Conservation (phyloP, 129 eudicot species). For the Centella asiatica region DNA sequence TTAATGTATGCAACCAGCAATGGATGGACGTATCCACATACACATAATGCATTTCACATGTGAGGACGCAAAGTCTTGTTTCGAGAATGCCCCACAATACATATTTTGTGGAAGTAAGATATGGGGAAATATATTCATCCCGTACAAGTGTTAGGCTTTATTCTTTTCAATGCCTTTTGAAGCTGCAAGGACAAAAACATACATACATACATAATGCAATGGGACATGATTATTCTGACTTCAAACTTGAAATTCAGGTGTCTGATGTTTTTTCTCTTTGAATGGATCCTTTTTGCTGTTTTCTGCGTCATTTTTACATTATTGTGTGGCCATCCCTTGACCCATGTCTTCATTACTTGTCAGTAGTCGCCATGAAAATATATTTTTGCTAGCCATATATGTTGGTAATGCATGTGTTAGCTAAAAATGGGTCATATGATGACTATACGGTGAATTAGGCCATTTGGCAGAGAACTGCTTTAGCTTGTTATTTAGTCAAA, state of each 20-base stretch:
- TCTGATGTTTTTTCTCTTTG: conserved; percentile 10
- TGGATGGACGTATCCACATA: neutral
- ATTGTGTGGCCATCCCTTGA: conserved; percentile 8
- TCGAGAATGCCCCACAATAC: conserved; percentile 2
- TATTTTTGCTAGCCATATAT: no score
- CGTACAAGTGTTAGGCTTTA: neutral
- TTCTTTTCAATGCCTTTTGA: conserved; percentile 8
- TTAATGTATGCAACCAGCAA: no score
- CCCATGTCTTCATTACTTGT: neutral
- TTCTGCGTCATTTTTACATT: neutral
- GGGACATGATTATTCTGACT: conserved; percentile 12
- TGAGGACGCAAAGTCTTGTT: conserved; percentile 6
- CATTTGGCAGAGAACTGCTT: no score
- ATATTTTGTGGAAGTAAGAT: neutral
- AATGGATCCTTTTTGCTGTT: neutral
- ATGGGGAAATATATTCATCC: neutral
- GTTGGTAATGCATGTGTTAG: neutral
- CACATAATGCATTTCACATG: conserved; percentile 4
- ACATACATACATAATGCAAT: neutral
- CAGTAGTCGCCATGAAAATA: no score
- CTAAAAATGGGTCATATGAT: no score
- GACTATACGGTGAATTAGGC: no score
- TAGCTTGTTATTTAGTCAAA: no score
- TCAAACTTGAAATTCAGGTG: neutral
- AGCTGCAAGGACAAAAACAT: neutral